phyloP scores from a whole-genome alignment of 2,329 filamentous ascomycete genomes.

The Penicillium vulpinum region DNA sequence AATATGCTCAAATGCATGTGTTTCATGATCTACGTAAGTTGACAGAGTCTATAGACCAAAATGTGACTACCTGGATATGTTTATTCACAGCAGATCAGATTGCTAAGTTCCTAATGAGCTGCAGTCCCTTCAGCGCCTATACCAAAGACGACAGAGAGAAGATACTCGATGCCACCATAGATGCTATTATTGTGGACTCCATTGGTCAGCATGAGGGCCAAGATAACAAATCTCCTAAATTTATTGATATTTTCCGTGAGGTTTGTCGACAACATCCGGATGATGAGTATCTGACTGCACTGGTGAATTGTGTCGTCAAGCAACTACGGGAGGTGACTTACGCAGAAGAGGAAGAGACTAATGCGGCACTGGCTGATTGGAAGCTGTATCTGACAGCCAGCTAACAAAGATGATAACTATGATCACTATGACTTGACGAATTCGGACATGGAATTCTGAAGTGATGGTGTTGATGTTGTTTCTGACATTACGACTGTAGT shows the following conservation, averaged over 20 bases:
- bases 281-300: not conserved
- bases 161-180: not conserved
- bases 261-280: not conserved
- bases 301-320: not conserved
- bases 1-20: not conserved
- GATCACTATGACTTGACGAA: not conserved
- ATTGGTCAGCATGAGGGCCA: not conserved
- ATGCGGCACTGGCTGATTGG: not conserved
- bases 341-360: not conserved
- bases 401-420: not conserved
- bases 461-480: not conserved
- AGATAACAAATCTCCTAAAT: not conserved
- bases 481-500: not conserved
- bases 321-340: not conserved
- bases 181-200: not conserved
- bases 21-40: not conserved
- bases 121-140: not conserved
- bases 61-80: not conserved
- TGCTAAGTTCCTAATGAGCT: not conserved
- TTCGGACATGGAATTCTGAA: not conserved
- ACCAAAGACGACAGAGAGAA: not conserved
- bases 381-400: not conserved
- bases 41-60: not conserved
- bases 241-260: not conserved
- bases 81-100: not conserved